A percentile compares a stretch with the other conserved stretches of the same genome.
These are phyloP conservation scores for Halophytophthora polymorphica DNA, from an alignment of 352 stramenopile species.

Conservation along the genomic window DNA sequence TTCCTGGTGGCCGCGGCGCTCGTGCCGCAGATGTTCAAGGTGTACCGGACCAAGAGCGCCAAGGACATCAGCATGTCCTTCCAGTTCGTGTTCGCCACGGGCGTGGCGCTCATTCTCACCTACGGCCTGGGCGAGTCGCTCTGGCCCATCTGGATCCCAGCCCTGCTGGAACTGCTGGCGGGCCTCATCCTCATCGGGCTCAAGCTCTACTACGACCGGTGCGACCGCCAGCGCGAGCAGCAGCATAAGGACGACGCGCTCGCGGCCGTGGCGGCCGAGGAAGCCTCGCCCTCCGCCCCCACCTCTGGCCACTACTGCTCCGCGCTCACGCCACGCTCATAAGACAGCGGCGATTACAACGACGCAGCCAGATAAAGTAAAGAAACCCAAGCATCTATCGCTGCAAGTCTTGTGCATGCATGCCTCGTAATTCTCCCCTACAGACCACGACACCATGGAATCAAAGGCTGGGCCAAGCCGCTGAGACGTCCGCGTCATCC, in stretches of 20 bases:
- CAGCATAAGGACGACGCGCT: neutral
- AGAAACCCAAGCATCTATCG: too few relatives aligned
- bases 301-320: too few relatives aligned
- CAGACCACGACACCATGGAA: too few relatives aligned
- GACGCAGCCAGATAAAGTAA: too few relatives aligned
- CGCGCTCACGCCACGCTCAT: too few relatives aligned
- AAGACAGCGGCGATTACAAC: too few relatives aligned
- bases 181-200: conserved; percentile 29
- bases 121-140: conserved; percentile 37
- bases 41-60: conserved; percentile 43
- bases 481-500: too few relatives aligned
- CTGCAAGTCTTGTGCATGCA: too few relatives aligned
- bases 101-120: conserved; percentile 27
- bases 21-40: conserved; percentile 51
- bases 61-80: conserved; percentile 43
- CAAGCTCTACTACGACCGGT: conserved; percentile 31
- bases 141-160: conserved; percentile 47
- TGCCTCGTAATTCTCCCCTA: too few relatives aligned
- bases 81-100: conserved; percentile 31
- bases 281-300: neutral
- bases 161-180: conserved; percentile 32
- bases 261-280: neutral
- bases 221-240: neutral
- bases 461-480: too few relatives aligned
- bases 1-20: conserved; percentile 50